Evolutionary conservation across 2,329 filamentous ascomycete genomes (phyloP), one percentile per base, ranked within the genome.

Genomic region (Ophiocordyceps robertsii): DNA sequence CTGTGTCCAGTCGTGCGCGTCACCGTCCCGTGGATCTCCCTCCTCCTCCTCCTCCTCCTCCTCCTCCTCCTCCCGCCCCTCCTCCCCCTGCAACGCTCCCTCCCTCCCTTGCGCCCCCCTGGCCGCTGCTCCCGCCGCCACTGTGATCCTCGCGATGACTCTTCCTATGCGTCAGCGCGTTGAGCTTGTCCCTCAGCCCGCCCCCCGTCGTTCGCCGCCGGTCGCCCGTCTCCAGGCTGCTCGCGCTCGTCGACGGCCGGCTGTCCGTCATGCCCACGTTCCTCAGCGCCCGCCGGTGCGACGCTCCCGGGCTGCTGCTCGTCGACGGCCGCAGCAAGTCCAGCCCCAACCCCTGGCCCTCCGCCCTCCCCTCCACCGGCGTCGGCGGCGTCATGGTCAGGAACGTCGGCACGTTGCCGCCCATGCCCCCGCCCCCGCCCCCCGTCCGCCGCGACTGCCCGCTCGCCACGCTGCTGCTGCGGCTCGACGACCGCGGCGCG

Each of bases 401-500:
- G 38, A 63, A 67, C n/a, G 60, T 53, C 5, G 67, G 66, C 12
- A 38, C 19, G 33, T 16, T 36, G 33, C 33, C 33, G 16, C 3
- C 21, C 3, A 66, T 51, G 24, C 53, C 50, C 12, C 55, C 52
- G 3, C 49, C 49, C 6, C 48, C 50, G 9, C 53, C 56, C 21
- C 60, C 56, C 6, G 58, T 61, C 37, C 54, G 55, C 45, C 65
- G 61, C 0, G 71, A 75, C 19, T 60, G 62, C 27, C 60, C 57
- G 46, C 66, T 71, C 10, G 70, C 66, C 14, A 71, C 56, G 51
- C 73, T 77, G 42, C 72, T 75, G 53, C 70, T 70, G 40, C 72
- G 64, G 50, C 73, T 76, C 17, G 60, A 56, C 6, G 68, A 65
- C 11, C 65, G 63, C 16, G 64, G 64, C 1, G 57, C 58, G 1